A percentile compares a stretch with the other conserved stretches of the same genome.
Conservation (phyloP, 495 filamentous ascomycete genomes). For the Barbatosphaeria neglecta region DNA sequence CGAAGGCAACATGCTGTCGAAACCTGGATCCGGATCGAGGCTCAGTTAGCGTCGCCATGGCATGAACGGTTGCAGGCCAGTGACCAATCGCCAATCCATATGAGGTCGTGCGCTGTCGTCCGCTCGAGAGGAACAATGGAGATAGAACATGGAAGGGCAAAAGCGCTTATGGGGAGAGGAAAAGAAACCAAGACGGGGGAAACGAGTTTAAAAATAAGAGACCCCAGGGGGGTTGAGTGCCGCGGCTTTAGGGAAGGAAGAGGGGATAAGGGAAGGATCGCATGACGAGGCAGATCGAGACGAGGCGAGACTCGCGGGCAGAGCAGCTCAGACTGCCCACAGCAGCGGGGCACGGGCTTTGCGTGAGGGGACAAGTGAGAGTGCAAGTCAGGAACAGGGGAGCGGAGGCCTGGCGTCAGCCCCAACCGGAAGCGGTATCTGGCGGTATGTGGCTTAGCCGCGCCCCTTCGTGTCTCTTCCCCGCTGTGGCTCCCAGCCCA, state of each 20-base stretch:
- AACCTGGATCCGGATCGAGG: slow-evolving; percentile 35
- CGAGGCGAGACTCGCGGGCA: no score
- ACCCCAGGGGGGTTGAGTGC: no score
- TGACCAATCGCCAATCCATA: neutral
- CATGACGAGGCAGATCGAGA: no score
- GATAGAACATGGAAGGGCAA: neutral
- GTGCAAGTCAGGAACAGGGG: no score
- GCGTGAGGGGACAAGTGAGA: no score
- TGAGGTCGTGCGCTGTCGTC: neutral
- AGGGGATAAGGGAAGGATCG: no score
- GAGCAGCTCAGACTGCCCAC: no score
- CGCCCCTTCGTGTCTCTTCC: neutral
- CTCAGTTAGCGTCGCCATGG: slow-evolving; percentile 32
- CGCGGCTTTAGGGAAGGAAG: no score
- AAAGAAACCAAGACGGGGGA: neutral
- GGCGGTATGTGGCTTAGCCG: neutral
- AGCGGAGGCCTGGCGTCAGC: neutral
- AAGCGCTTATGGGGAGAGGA: neutral
- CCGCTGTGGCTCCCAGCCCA: neutral
- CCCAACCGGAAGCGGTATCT: no score
- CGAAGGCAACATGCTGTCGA: slow-evolving; percentile 69
- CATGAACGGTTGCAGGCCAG: slow-evolving; percentile 9
- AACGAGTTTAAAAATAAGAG: no score
- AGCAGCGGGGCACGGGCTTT: no score
- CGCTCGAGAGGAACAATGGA: neutral